Evolutionary conservation across 768 basidiomycete species (phyloP), one percentile per base, ranked within the genome.

Genomic region (Russula emetica): DNA sequence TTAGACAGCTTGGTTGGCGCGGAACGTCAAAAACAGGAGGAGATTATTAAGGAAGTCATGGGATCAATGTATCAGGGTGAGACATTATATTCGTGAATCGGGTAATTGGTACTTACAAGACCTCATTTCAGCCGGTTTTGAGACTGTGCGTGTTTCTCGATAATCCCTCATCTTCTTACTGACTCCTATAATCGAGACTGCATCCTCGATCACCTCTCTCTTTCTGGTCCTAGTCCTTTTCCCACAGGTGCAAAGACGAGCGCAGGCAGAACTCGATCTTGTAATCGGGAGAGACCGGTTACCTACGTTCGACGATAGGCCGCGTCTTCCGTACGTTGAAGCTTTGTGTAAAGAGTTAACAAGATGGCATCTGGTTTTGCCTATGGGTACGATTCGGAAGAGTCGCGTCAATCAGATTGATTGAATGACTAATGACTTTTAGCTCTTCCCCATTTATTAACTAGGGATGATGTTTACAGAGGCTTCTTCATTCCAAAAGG

Each of bases 401-500:
- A 14, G 13, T 16, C 10, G 26, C 34, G 13, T 22, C 14, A 2
- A 14, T 6, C 2, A 8, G 18, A 10, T 47, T 6, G 24, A 6
- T 20, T 10, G 38, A 47, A 22, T 11, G 16, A 8, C 45, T 5
- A 3, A 52, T 55, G 1, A 28, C 5, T 67, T 65, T 18, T 13
- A 67, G 56, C 63, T 58, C 1, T 34, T 72, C 11, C 72, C 72
- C 72, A 73, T 55, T 40, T 58, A 1, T 26, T 59, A 22, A 63
- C 24, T 16, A 36, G 67, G 28, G 73, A 72, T 28, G 71, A 70
- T 45, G 45, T 69, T 9, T 74, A 70, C 60, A 58, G 67, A 28
- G 72, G 71, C 6, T 69, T 66, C 53, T 66, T 66, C 58, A 71
- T 74, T 5, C 71, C 72, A 16, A 73, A 73, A 60, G 73, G 69